Base-by-base conservation (phyloP, 2,329 filamentous ascomycete genomes). In the Curvularia verruculosa region DNA sequence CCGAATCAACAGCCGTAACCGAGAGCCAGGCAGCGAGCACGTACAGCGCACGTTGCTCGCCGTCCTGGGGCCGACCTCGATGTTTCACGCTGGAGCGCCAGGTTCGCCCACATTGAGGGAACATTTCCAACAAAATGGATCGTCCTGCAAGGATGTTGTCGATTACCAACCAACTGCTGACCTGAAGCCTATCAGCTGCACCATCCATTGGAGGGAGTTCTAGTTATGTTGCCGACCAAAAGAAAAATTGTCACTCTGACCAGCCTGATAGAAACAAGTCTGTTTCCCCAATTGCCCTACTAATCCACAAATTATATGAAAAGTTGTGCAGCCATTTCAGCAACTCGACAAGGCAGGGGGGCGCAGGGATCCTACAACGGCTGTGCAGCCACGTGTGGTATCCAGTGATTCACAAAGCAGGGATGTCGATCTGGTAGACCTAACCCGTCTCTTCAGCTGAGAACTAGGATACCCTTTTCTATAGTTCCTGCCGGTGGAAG, bases 301-400 rank as follows among this genome's bases (percentile, higher is more conserved):
- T n/a, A 45, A 45, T 5, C 18, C 15, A 23, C 3, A 18, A 26
- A 2, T 5, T 31, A 18, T 19, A 21, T 19, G 3, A 15, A 28
- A 31, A 29, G 18, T 21, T 13, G 26, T 13, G 18, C 41, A 15
- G 43, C 18, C n/a, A 18, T 31, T 18, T 2, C n/a, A 31, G 28
- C 10, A 12, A 29, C 1, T 18, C 26, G n/a, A 44, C 34, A 28
- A 2, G 19, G 49, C 40, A n/a, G 52, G 52, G 36, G 21, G 21
- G 36, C 43, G 49, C 49, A 44, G 53, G 28, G 49, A 31, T 43
- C 49, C 39, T 28, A 28, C 43, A 56, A 53, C 54, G 49, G 49
- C 45, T 48, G 46, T 56, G 49, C 54, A 39, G 36, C 49, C 54
- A 56, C 49, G 49, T 56, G 54, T 28, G 44, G 23, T 56, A 40